Evolutionary conservation across 441 rosid genomes (phyloP), one percentile per base, ranked within the genome.

Genomic region (Geranium incanum): DNA sequence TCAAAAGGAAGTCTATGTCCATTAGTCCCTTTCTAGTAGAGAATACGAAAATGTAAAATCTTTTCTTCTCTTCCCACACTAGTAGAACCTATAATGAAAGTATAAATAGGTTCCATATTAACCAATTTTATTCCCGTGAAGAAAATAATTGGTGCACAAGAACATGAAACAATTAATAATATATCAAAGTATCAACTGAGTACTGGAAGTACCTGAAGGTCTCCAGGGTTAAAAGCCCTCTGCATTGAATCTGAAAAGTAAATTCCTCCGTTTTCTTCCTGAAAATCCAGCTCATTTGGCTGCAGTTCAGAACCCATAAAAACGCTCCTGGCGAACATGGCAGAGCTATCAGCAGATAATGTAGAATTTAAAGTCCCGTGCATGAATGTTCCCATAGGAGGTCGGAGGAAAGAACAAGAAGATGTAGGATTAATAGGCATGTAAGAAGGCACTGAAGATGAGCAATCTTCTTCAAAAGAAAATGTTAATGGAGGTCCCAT

Each of bases 381-480:
- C 85, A 86, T 73, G 83, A 78, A 88, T n/a, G 80, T 4, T n/a
- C 83, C 72, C 69, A 86, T 72, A 45, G 75, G 55, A 43, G 91
- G 84, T 36, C 85, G 76, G 67, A 78, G 72, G 36, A 85, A 88
- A 8, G 90, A 78, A 72, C 86, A 82, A 12, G 83, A 74, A 12
- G 83, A 74, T 2, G 90, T 67, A 57, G 96, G 88, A 70, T 87
- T 88, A 71, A 86, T 62, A 70, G 87, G 86, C 5, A 79, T 71
- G 78, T 82, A 88, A 74, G 95, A 76, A 72, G 98, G 86, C 5
- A 79, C 71, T 78, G 81, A 88, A 74, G 95, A 76, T 71, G 98
- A 78, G 76, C 92, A 92, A 77, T 92, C 84, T 15, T 94, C 95
- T 45, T 94, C 93, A 1, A 91, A 90, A 75, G 81, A 83, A 1